These are phyloP conservation scores for Cryphonectria carpinicola DNA, from an alignment of 2,329 filamentous ascomycete species.

Conservation along the genomic window DNA sequence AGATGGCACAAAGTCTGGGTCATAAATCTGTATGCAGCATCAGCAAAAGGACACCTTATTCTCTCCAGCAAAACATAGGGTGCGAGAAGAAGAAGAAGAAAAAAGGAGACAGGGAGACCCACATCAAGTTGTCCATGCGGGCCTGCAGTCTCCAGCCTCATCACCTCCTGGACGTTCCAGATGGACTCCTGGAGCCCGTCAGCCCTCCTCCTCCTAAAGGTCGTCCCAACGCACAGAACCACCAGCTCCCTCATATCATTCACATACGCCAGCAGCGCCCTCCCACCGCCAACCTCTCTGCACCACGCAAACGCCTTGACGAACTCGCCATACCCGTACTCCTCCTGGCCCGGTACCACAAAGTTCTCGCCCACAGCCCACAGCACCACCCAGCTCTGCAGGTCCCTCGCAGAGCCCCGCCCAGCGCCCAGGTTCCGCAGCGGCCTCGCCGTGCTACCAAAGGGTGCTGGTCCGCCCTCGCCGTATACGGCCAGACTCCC, in stretches of 20 bases:
- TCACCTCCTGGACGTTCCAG: slow-evolving; percentile 57
- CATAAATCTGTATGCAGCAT: slow-evolving; percentile 30
- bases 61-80: background rate
- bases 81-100: background rate
- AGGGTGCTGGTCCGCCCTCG: slow-evolving; percentile 42
- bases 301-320: slow-evolving; percentile 60
- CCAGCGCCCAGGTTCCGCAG: slow-evolving; percentile 28
- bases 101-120: slow-evolving; percentile 28
- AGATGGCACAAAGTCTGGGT: slow-evolving; percentile 54
- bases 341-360: slow-evolving; percentile 49
- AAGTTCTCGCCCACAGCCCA: slow-evolving; percentile 60
- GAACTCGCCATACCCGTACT: slow-evolving; percentile 48
- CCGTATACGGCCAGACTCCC: slow-evolving; percentile 57
- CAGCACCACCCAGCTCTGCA: slow-evolving; percentile 54
- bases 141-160: slow-evolving; percentile 52
- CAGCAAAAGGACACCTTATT: background rate
- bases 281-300: slow-evolving; percentile 44
- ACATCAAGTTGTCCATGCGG: slow-evolving; percentile 46
- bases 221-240: slow-evolving; percentile 52
- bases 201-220: slow-evolving; percentile 35
- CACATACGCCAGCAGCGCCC: slow-evolving; percentile 54
- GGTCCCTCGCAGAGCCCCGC: slow-evolving; percentile 41
- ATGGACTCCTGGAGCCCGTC: slow-evolving; percentile 32
- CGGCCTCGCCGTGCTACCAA: slow-evolving; percentile 50
- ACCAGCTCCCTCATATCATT: slow-evolving; percentile 56